Evolutionary conservation across 2,329 filamentous ascomycete genomes (phyloP).

Genomic region (Nemania diffusa): DNA sequence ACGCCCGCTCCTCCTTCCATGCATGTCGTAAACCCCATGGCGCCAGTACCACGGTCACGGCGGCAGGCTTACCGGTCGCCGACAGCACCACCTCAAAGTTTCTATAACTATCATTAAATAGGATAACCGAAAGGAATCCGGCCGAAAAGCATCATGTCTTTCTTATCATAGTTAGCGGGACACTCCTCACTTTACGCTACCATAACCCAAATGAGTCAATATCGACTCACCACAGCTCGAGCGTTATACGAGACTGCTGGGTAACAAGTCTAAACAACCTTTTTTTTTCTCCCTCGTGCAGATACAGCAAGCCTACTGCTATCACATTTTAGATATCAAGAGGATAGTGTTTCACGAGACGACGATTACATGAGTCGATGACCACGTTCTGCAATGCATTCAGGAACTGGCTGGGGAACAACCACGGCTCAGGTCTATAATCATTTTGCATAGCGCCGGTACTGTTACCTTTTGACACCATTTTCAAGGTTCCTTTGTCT

Average conservation of each 20-base stretch:
- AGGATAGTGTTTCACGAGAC: constrained; percentile 35
- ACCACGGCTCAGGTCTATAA: constrained; percentile 28
- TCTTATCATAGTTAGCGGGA: not conserved
- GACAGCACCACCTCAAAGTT: constrained; percentile 43
- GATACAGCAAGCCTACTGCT: constrained; percentile 21
- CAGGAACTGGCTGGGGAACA: constrained; percentile 25
- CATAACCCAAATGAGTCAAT: not conserved
- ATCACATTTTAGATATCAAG: constrained; percentile 20
- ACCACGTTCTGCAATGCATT: constrained; percentile 35
- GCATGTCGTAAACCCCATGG: constrained; percentile 43
- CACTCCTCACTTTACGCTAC: constrained; percentile 6
- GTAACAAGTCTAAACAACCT: constrained; percentile 11
- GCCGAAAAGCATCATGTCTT: constrained; percentile 6
- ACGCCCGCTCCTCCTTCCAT: constrained; percentile 53
- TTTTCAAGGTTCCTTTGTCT: constrained; percentile 25
- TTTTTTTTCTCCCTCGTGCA: constrained; percentile 16
- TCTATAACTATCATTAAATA: constrained; percentile 34
- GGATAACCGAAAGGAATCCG: constrained; percentile 15
- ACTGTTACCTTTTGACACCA: constrained; percentile 29
- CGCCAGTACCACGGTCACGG: constrained; percentile 39
- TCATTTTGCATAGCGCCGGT: constrained; percentile 40
- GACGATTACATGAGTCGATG: constrained; percentile 37
- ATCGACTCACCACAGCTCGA: constrained; percentile 7
- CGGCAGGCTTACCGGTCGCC: constrained; percentile 42
- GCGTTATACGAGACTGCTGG: constrained; percentile 15